Percentiles rank a stretch among this genome's conserved stretches.
phyloP scores from a whole-genome alignment of 2,329 filamentous ascomycete species.

The Fusarium transvaalense region DNA sequence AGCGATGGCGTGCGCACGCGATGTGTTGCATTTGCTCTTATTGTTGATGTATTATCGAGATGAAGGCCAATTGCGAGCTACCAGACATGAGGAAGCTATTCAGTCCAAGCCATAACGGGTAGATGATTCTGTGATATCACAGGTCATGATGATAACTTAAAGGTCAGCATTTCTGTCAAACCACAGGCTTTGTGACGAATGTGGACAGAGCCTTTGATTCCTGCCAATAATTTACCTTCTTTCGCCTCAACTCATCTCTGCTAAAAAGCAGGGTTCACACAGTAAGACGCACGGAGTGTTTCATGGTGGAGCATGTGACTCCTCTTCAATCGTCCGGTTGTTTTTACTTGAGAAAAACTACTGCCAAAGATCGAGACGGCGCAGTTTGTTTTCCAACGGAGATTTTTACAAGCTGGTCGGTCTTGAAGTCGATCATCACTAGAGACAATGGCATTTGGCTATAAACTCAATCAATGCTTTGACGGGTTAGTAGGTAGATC shows the following conservation, averaged over 20 bases:
- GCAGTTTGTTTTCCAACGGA: background rate
- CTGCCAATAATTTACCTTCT: constrained; percentile 37
- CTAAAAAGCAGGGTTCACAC: constrained; percentile 39
- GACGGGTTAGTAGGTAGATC: constrained; percentile 24
- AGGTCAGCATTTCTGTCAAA: constrained; percentile 6
- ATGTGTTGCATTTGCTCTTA: constrained; percentile 24
- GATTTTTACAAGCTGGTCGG: background rate
- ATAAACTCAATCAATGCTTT: constrained; percentile 7
- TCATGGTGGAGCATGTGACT: constrained; percentile 39
- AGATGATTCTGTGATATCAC: background rate
- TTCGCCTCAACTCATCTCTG: constrained; percentile 26
- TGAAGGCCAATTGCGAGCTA: background rate
- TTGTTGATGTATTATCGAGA: constrained; percentile 16
- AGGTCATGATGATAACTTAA: constrained; percentile 1
- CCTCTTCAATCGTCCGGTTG: constrained; percentile 21
- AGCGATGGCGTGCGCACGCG: constrained; percentile 42
- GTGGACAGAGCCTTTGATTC: constrained; percentile 33
- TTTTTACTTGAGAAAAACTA: constrained; percentile 30
- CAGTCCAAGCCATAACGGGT: background rate
- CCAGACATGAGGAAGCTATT: background rate
- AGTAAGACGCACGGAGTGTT: constrained; percentile 39
- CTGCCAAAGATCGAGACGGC: background rate
- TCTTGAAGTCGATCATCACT: constrained; percentile 4
- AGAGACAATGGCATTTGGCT: background rate
- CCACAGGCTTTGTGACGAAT: constrained; percentile 37